phyloP scores from a whole-genome alignment of 2,329 filamentous ascomycete genomes.

The Colletotrichum tabaci region DNA sequence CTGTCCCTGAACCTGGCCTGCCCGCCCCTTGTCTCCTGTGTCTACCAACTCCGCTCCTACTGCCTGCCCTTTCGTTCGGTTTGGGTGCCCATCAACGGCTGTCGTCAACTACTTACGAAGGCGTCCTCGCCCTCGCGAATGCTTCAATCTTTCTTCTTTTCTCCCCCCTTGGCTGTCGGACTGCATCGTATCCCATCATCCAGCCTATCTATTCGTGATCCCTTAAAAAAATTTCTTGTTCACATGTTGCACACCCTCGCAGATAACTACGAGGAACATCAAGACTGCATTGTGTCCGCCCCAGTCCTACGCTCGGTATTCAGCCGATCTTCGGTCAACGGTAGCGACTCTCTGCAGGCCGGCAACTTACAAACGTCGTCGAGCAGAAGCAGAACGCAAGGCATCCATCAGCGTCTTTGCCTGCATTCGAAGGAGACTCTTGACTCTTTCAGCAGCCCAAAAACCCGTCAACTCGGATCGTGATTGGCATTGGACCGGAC shows the following conservation, averaged over 20 bases:
- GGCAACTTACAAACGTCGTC: constrained; percentile 13
- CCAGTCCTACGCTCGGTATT: constrained; percentile 17
- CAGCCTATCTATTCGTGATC: not conserved
- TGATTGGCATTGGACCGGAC: constrained; percentile 39
- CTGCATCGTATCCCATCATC: not conserved
- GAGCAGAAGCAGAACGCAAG: constrained; percentile 16
- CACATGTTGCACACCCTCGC: no score
- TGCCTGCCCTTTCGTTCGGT: constrained; percentile 33
- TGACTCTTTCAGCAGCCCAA: constrained; percentile 1
- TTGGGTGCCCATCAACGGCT: constrained; percentile 25
- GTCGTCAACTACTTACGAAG: constrained; percentile 35
- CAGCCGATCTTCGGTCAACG: constrained; percentile 23
- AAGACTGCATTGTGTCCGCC: not conserved
- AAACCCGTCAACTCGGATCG: constrained; percentile 37
- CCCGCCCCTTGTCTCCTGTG: constrained; percentile 28
- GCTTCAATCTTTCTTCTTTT: not conserved
- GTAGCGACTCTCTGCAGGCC: constrained; percentile 7
- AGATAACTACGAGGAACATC: not conserved
- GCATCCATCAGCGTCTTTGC: constrained; percentile 3
- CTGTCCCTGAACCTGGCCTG: constrained; percentile 37
- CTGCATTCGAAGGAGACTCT: not conserved
- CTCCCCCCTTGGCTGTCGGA: not conserved
- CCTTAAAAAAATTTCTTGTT: no score
- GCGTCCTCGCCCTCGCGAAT: constrained; percentile 4
- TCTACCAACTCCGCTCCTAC: constrained; percentile 31